Evolutionary conservation across 139 green algal species (phyloP).

Genomic region (Asterochloris erici): DNA sequence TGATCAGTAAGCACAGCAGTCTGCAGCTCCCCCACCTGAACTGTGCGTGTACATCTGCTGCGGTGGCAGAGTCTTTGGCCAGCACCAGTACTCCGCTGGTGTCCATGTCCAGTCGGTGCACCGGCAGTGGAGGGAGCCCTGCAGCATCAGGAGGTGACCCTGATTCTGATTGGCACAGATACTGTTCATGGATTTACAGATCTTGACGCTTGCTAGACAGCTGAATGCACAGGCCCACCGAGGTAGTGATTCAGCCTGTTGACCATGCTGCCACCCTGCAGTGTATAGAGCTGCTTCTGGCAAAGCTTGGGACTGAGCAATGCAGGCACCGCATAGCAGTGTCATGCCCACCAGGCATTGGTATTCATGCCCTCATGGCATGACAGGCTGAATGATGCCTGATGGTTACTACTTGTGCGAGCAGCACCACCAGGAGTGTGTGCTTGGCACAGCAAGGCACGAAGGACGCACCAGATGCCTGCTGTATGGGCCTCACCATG

Average conservation of each 20-base stretch:
- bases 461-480: background rate
- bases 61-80: conserved; percentile 56
- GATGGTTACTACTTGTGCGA: background rate
- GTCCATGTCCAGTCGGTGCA: conserved; percentile 81
- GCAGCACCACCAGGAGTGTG: background rate
- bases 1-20: background rate
- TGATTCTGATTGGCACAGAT: background rate
- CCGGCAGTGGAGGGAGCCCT: conserved; percentile 31
- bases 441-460: background rate
- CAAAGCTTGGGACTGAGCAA: no score
- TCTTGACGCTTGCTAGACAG: background rate
- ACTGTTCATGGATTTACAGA: background rate
- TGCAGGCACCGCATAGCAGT: background rate
- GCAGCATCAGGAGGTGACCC: background rate
- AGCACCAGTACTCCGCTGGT: conserved; percentile 80
- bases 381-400: no score
- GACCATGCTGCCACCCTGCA: conserved; percentile 65
- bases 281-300: no score
- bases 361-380: no score
- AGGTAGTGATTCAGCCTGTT: conserved; percentile 70
- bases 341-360: no score
- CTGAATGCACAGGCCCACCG: conserved; percentile 1
- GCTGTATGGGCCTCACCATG: conserved; percentile 6
- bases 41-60: conserved; percentile 52
- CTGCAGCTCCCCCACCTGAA: conserved; percentile 54